Base-by-base conservation (phyloP, 2,329 filamentous ascomycete genomes). In the Simplicillium aogashimaense region DNA sequence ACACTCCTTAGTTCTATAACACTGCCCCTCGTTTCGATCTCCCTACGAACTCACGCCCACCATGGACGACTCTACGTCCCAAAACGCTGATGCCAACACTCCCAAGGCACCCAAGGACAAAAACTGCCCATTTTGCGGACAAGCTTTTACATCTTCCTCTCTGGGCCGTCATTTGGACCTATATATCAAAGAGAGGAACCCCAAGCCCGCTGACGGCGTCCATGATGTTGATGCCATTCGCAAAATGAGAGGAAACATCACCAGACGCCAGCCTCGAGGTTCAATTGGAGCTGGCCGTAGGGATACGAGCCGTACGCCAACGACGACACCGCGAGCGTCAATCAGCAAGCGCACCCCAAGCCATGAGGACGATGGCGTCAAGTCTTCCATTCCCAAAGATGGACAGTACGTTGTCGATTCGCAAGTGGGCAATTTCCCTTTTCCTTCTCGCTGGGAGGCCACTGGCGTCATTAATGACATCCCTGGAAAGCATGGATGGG, bases 131-230 rank as follows among this genome's bases (percentile, higher is more conserved):
- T 97, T 86, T 65, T 97, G 90, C 60, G 73, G 79, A 36, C 87
- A 95, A 60, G 73, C 83, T 7, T 97, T 95, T 57, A 95, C 90
- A 13, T 95, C 89, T 2, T 95, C 88, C 13, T 94, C 87, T 3
- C 77, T 97, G 39, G 90, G 90, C 37, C 83, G 90, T 35, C 90
- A 97, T 63, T 80, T 95, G 49, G 90, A 97, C 59, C 76, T 95
- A 31, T 95, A 94, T 60, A 89, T 95, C 53, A 89, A 88, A 56
- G 83, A 88, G 43, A 94, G 88, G 66, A 95, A 95, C 59, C 87
- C 90, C 2, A 92, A 89, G 61, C 74, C 81, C 2, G 67, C 83
- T 7, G 90, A 97, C 63, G 89, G 89, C 37, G 66, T 95, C 35
- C 90, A 97, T 62, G 74, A 94, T 65, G 86, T 95, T 43, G 86